Base-by-base conservation (phyloP, 1,139 yeast species). In the Suhomyces atakaporum region DNA sequence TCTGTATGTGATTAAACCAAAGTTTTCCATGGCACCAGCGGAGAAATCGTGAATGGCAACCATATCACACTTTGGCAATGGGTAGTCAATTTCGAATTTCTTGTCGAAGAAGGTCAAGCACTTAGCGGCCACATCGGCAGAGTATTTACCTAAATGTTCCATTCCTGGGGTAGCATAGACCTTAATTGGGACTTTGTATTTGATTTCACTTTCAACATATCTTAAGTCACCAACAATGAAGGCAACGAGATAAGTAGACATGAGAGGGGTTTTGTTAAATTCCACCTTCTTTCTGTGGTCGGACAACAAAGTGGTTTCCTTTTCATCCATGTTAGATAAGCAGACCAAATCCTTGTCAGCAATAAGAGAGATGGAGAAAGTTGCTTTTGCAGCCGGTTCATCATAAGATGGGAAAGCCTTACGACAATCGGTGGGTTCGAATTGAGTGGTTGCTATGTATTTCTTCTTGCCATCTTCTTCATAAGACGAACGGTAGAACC, bases 381-480 rank as follows among this genome's bases (percentile, higher is more conserved):
- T 75, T 7, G 94, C 86, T 62, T 85, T 85, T 43, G 81, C 69
- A 38, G 78, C 75, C 18, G 95, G 95, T 58, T 85, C 94, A 57
- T 84, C 94, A 47, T 83, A 77, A 54, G 87, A 84, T 12, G 95
- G 95, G 65, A 85, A 82, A 1, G 94, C 90, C 53, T 88, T 74
- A 60, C 95, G 80, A 35, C 90, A 88, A 57, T 84, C 90, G 19
- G 90, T 83, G 22, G 95, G 85, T 62, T 85, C 95, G 74, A 85
- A 83, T 63, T 85, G 95, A 29, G 95, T 85, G 25, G 90, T 79
- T 31, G 87, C 82, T 69, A 84, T 75, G 45, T 73, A 77, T 53
- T 81, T 79, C 32, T 75, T 71, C 43, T 70, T 71, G 7, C 85
- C 89, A 36, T 80, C 66, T 46, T 75, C 73, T 51, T 69, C 73